phyloP scores from a whole-genome alignment of 2,329 filamentous ascomycete species.

The Cryphonectria naterciae region DNA sequence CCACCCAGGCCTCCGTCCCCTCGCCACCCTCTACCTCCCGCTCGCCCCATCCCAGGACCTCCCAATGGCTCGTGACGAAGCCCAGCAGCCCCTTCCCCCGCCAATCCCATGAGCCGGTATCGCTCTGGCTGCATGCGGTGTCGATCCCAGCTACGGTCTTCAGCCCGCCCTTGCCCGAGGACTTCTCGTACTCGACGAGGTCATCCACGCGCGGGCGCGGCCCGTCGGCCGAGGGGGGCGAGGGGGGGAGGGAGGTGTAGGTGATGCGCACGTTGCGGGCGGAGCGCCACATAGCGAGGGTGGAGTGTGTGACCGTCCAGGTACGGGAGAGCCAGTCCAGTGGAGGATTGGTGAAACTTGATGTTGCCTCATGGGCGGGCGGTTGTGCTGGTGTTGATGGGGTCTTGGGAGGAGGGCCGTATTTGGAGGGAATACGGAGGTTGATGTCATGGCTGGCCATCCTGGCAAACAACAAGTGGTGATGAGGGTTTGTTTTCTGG shows the following conservation, averaged over 20 bases:
- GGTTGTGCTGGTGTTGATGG: slow-evolving; percentile 31
- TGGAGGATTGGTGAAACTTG: slow-evolving; percentile 49
- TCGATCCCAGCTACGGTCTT: slow-evolving; percentile 71
- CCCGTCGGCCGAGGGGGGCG: neutral
- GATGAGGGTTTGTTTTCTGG: neutral
- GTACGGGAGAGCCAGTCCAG: slow-evolving; percentile 66
- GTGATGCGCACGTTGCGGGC: slow-evolving; percentile 81
- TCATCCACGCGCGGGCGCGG: slow-evolving; percentile 63
- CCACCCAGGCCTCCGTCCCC: slow-evolving; percentile 66
- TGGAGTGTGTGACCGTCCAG: slow-evolving; percentile 77
- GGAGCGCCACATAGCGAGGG: slow-evolving; percentile 78
- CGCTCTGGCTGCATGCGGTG: slow-evolving; percentile 42
- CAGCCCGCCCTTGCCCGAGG: slow-evolving; percentile 49
- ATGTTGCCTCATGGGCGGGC: slow-evolving; percentile 29
- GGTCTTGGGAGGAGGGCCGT: slow-evolving; percentile 39
- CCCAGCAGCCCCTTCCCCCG: slow-evolving; percentile 74
- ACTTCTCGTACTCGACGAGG: slow-evolving; percentile 70
- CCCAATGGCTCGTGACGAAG: slow-evolving; percentile 78
- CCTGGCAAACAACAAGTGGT: neutral
- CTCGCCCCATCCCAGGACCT: slow-evolving; percentile 77
- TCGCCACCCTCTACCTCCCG: slow-evolving; percentile 41
- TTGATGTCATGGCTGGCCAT: slow-evolving; percentile 35
- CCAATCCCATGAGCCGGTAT: slow-evolving; percentile 69
- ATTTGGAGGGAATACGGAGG: slow-evolving; percentile 55
- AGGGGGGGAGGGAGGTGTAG: slow-evolving; percentile 60